A percentile compares a stretch with the other conserved stretches of the same genome.
Conservation (phyloP, 2,329 filamentous ascomycete species). For the Fusarium veterinarium region DNA sequence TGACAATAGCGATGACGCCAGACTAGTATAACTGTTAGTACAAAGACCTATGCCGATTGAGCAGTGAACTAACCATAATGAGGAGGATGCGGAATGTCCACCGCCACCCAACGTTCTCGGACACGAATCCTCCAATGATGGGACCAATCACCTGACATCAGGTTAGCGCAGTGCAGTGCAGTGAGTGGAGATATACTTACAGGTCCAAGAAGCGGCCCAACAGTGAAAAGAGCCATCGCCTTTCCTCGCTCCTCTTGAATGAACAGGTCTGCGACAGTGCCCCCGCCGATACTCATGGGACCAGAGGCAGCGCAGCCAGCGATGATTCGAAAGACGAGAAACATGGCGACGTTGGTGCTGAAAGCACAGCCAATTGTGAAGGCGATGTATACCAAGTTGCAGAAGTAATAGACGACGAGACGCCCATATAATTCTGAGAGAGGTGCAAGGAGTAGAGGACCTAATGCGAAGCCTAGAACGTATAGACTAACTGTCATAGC, state of each 20-base stretch:
- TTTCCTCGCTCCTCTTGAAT: constrained; percentile 58
- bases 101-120: constrained; percentile 59
- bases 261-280: constrained; percentile 31
- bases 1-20: neutral
- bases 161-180: fast-evolving
- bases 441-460: constrained; percentile 33
- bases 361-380: constrained; percentile 32
- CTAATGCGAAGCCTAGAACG: constrained; percentile 32
- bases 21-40: neutral
- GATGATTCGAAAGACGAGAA: constrained; percentile 28
- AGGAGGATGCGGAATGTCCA: constrained; percentile 64
- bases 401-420: constrained; percentile 24
- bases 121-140: constrained; percentile 58
- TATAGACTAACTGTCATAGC: constrained; percentile 32
- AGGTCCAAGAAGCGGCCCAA: constrained; percentile 69
- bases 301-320: constrained; percentile 34
- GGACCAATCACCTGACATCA: constrained; percentile 34
- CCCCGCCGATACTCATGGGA: constrained; percentile 32
- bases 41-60: too few species aligned
- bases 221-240: constrained; percentile 71
- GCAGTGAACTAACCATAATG: constrained; percentile 47
- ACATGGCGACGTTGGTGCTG: constrained; percentile 23
- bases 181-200: constrained; percentile 29
- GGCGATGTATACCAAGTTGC: constrained; percentile 4
- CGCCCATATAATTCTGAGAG: constrained; percentile 34